phyloP scores from a whole-genome alignment of 2,329 filamentous ascomycete genomes.

The Fonsecaea pedrosoi region DNA sequence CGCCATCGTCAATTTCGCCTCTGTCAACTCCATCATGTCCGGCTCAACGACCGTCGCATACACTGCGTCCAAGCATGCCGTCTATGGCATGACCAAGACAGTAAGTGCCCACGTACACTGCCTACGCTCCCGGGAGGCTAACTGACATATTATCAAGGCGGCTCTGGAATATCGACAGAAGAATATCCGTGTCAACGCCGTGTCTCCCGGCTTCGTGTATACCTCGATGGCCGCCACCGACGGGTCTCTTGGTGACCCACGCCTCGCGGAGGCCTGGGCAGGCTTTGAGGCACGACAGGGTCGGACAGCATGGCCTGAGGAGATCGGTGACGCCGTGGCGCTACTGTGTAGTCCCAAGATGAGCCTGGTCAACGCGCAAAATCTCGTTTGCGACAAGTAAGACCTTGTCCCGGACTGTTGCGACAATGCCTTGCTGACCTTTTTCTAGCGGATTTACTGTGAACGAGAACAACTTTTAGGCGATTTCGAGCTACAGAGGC shows the following conservation, averaged over 20 bases:
- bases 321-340: conserved; percentile 67
- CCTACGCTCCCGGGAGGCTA: neutral
- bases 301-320: conserved; percentile 58
- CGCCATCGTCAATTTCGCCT: conserved; percentile 54
- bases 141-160: conserved; percentile 43
- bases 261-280: conserved; percentile 2
- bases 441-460: too few relatives aligned
- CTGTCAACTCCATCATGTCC: conserved; percentile 50
- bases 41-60: conserved; percentile 54
- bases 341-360: conserved; percentile 69
- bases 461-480: too few relatives aligned
- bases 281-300: conserved; percentile 45
- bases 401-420: too few relatives aligned
- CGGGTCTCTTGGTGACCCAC: neutral
- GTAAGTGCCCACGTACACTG: conserved; percentile 36
- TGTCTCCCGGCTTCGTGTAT: conserved; percentile 53
- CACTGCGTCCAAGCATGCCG: conserved; percentile 61
- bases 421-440: too few relatives aligned
- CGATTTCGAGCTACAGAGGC: too few relatives aligned
- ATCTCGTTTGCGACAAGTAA: conserved; percentile 72
- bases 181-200: conserved; percentile 40
- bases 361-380: conserved; percentile 19
- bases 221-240: conserved; percentile 52
- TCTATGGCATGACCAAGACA: conserved; percentile 60
- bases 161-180: conserved; percentile 61